These are phyloP conservation scores for Globisporangium nodosum DNA, from an alignment of 352 stramenopile species.

Conservation along the genomic window DNA sequence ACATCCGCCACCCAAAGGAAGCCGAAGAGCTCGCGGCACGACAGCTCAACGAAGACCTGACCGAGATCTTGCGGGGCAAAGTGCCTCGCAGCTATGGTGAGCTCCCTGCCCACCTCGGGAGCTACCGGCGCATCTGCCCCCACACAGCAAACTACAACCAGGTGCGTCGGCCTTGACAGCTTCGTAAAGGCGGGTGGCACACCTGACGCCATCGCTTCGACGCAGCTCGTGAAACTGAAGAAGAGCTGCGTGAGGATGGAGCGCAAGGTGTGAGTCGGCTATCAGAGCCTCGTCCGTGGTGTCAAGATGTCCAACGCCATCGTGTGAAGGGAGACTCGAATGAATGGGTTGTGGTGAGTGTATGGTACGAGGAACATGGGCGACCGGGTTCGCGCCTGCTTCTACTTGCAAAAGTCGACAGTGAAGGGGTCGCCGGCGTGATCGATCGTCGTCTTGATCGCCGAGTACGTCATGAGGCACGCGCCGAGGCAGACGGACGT, in stretches of 20 bases:
- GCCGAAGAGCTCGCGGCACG: conserved; percentile 35
- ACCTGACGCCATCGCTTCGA: not conserved
- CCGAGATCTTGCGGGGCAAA: conserved; percentile 47
- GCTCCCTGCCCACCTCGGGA: conserved; percentile 48
- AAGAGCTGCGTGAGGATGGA: conserved; percentile 41
- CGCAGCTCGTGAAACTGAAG: conserved; percentile 52
- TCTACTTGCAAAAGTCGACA: conserved; percentile 30
- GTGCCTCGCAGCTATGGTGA: conserved; percentile 60
- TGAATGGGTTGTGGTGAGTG: not conserved
- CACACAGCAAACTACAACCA: conserved; percentile 71
- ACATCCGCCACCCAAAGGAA: conserved; percentile 47
- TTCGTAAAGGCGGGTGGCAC: not conserved
- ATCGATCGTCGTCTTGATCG: conserved; percentile 38
- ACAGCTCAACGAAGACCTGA: conserved; percentile 70
- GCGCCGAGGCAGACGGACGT: conserved; percentile 36
- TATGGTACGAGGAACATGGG: not conserved
- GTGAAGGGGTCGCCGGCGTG: conserved; percentile 27
- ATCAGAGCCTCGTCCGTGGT: not conserved
- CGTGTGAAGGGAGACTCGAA: too few species aligned
- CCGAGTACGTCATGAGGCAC: conserved; percentile 45
- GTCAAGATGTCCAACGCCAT: not conserved
- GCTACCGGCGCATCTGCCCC: conserved; percentile 54
- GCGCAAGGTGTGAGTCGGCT: conserved; percentile 4
- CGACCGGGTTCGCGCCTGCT: not conserved
- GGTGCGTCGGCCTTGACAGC: conserved; percentile 12